Evolutionary conservation across 805 yeast genomes (phyloP).

Genomic region (Grigorovia jiainica): DNA sequence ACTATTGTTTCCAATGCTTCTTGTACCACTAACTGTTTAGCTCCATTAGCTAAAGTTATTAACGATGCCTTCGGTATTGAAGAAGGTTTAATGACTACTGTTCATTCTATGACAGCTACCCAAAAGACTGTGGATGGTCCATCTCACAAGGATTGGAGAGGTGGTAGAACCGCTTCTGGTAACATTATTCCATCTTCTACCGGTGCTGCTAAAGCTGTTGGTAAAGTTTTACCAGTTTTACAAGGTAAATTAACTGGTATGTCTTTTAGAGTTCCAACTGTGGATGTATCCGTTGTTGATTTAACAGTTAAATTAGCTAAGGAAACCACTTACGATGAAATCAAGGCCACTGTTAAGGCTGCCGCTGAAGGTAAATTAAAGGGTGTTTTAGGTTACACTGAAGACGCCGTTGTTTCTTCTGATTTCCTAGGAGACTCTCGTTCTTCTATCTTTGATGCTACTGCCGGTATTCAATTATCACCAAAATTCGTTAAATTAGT

Average conservation of each 20-base stretch:
- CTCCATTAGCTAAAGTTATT: conserved; percentile 62
- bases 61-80: conserved; percentile 58
- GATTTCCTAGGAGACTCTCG: conserved; percentile 55
- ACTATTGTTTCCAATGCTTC: conserved; percentile 61
- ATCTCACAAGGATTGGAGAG: conserved; percentile 74
- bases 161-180: conserved; percentile 70
- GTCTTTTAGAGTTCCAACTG: conserved; percentile 67
- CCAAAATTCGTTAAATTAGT: conserved; percentile 63
- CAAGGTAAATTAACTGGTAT: conserved; percentile 68
- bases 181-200: conserved; percentile 69
- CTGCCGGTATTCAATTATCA: conserved; percentile 62
- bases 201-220: conserved; percentile 73
- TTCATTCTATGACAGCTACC: conserved; percentile 62
- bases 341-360: conserved; percentile 47
- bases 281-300: conserved; percentile 64
- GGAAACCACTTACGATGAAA: conserved; percentile 53
- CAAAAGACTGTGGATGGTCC: conserved; percentile 72
- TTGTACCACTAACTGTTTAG: conserved; percentile 67
- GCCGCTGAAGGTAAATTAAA: conserved; percentile 51
- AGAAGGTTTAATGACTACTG: conserved; percentile 71
- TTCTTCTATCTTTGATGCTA: conserved; percentile 60
- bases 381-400: conserved; percentile 62
- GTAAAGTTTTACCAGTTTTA: conserved; percentile 62
- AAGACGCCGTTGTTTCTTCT: conserved; percentile 60
- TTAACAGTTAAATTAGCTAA: conserved; percentile 55